phyloP scores from a whole-genome alignment of 495 filamentous ascomycete species.

The Neurospora pannonica region DNA sequence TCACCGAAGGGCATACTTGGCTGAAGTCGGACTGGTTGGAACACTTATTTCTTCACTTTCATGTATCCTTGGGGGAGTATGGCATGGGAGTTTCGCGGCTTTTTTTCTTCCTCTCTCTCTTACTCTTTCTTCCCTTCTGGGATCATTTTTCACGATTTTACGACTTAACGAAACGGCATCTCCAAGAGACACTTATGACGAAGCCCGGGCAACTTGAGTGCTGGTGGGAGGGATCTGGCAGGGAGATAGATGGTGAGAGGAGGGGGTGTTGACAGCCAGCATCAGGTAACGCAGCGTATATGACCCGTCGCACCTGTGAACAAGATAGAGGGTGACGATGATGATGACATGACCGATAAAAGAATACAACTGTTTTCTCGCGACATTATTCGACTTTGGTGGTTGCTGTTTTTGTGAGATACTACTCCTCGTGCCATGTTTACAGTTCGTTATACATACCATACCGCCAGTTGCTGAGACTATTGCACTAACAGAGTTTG shows the following conservation, averaged over 20 bases:
- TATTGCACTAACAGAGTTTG: not conserved
- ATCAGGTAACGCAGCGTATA: constrained; percentile 22
- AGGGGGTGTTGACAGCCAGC: not conserved
- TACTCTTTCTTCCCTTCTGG: not conserved
- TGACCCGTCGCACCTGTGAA: constrained; percentile 42
- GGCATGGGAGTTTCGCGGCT: not conserved
- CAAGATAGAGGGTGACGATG: constrained; percentile 22
- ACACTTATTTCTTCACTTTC: not conserved
- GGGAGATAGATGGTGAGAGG: not conserved
- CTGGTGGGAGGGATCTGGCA: not conserved
- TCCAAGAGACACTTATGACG: not conserved
- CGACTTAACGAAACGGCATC: not conserved
- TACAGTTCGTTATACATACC: too few relatives aligned
- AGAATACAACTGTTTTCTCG: not conserved
- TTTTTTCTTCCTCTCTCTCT: not conserved
- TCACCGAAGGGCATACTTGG: not conserved
- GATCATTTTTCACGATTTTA: not conserved
- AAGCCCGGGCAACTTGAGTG: not conserved
- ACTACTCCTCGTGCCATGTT: too few relatives aligned
- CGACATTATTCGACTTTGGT: not conserved
- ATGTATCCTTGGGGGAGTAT: not conserved
- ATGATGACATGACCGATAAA: not conserved
- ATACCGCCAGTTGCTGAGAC: too few relatives aligned
- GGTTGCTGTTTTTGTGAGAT: not conserved
- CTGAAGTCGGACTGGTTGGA: not conserved